Percentiles rank a stretch among this genome's conserved stretches.
phyloP scores from a whole-genome alignment of 108 stramenopile genomes.

The Chaetoceros tenuissimus region DNA sequence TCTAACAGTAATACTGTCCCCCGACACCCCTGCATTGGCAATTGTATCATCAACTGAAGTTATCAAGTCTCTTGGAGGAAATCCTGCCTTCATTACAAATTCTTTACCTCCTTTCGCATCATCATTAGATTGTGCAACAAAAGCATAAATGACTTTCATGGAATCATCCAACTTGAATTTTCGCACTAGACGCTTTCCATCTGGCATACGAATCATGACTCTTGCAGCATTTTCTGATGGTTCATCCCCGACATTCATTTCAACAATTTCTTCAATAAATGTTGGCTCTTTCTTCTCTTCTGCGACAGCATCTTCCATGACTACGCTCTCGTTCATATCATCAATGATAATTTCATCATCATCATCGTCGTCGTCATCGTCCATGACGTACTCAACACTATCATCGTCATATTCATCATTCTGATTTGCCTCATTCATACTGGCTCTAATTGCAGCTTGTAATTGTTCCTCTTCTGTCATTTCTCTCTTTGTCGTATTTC shows the following conservation, averaged over 20 bases:
- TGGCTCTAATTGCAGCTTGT: slow-evolving; percentile 78
- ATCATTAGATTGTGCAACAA: slow-evolving; percentile 55
- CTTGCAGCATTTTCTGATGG: slow-evolving; percentile 37
- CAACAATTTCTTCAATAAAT: slow-evolving; percentile 35
- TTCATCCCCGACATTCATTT: slow-evolving; percentile 45
- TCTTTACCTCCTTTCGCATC: slow-evolving; percentile 53
- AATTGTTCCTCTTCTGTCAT: slow-evolving; percentile 81
- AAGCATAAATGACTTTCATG: slow-evolving; percentile 65
- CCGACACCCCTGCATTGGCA: slow-evolving; percentile 43
- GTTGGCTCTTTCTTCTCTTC: slow-evolving; percentile 8
- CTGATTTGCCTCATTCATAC: slow-evolving; percentile 35
- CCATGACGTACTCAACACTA: slow-evolving; percentile 9
- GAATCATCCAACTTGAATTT: slow-evolving; percentile 42
- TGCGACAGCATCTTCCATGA: slow-evolving; percentile 14
- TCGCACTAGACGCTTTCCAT: slow-evolving; percentile 67
- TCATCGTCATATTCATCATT: slow-evolving; percentile 9
- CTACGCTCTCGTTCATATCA: slow-evolving; percentile 3
- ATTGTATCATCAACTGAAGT: slow-evolving; percentile 50
- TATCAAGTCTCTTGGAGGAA: slow-evolving; percentile 71
- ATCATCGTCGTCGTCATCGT: slow-evolving; percentile 17
- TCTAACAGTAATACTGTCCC: slow-evolving; percentile 61
- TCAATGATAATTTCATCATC: slow-evolving; percentile 16
- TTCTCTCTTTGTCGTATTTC: slow-evolving; percentile 10
- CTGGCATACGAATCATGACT: slow-evolving; percentile 79
- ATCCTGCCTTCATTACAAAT: slow-evolving; percentile 71